A percentile compares a stretch with the other conserved stretches of the same genome.
These are phyloP conservation scores for Torulaspora gathmanii DNA, from an alignment of 805 yeast species.

Conservation along the genomic window DNA sequence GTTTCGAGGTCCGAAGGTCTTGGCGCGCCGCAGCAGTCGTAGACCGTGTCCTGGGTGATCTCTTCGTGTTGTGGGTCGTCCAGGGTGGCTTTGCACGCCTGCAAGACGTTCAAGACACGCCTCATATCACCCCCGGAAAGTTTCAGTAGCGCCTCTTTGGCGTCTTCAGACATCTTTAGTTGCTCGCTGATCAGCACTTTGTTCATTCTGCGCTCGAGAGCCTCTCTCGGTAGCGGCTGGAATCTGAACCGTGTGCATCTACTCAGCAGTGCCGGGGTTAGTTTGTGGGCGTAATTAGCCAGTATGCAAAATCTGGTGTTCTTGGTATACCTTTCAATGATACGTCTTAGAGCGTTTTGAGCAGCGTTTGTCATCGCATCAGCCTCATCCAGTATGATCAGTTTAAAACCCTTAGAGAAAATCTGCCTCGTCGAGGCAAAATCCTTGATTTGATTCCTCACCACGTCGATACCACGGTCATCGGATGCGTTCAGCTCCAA, in stretches of 20 bases:
- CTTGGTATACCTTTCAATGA: constrained; percentile 86
- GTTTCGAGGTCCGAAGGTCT: constrained; percentile 78
- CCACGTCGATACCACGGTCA: constrained; percentile 96
- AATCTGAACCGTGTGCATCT: constrained; percentile 95
- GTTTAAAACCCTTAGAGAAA: constrained; percentile 77
- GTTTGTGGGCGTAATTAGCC: constrained; percentile 92
- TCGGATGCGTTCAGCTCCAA: constrained; percentile 94
- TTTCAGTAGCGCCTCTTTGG: constrained; percentile 58
- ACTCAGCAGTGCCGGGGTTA: constrained; percentile 90
- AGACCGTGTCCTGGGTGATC: constrained; percentile 70
- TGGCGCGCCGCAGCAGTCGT: constrained; percentile 95
- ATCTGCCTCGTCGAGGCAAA: constrained; percentile 96
- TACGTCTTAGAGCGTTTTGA: constrained; percentile 72
- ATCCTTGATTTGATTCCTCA: constrained; percentile 93
- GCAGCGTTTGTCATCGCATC: constrained; percentile 91
- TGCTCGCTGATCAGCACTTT: constrained; percentile 67
- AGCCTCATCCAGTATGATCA: constrained; percentile 92
- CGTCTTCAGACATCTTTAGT: constrained; percentile 53
- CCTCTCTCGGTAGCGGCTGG: constrained; percentile 66
- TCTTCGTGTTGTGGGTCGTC: constrained; percentile 45
- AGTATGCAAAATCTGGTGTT: constrained; percentile 93
- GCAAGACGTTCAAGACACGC: constrained; percentile 85
- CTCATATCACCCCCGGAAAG: constrained; percentile 96
- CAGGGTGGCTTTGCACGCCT: constrained; percentile 83
- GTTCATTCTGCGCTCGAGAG: constrained; percentile 63